phyloP scores from a whole-genome alignment of 768 basidiomycete genomes.

The Tricholoma hemisulphureum region DNA sequence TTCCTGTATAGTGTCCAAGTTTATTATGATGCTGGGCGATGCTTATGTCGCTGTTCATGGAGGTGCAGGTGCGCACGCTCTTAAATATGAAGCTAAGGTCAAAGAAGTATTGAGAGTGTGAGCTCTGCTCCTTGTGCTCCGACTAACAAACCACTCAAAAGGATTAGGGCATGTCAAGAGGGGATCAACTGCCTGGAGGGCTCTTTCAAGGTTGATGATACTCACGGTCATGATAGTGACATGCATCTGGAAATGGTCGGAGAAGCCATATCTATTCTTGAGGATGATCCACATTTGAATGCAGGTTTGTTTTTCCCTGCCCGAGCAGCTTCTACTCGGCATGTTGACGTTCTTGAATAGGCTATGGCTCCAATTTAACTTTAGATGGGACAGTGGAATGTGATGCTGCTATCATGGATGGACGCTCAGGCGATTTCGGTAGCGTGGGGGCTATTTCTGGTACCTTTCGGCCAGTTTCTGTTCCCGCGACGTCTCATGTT shows the following conservation, averaged over 20 bases:
- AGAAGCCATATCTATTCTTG: slow-evolving; percentile 54
- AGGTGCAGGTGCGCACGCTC: slow-evolving; percentile 69
- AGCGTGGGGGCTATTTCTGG: slow-evolving; percentile 74
- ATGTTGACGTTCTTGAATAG: slow-evolving; percentile 29
- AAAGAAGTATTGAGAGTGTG: slow-evolving; percentile 59
- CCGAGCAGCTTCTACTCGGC: not conserved
- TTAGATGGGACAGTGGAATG: slow-evolving; percentile 76
- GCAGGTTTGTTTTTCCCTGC: slow-evolving; percentile 48
- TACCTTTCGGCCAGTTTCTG: slow-evolving; percentile 19
- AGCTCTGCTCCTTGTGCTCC: slow-evolving; percentile 10
- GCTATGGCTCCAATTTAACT: slow-evolving; percentile 78
- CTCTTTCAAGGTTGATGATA: not conserved
- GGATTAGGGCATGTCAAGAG: slow-evolving; percentile 50
- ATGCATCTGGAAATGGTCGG: slow-evolving; percentile 49
- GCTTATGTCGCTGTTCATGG: slow-evolving; percentile 68
- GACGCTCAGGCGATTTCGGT: slow-evolving; percentile 47
- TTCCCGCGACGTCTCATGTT: not conserved
- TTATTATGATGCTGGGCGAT: not conserved
- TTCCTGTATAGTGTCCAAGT: too few species aligned
- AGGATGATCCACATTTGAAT: slow-evolving; percentile 67
- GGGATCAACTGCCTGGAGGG: slow-evolving; percentile 28
- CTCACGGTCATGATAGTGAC: slow-evolving; percentile 4
- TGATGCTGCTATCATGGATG: slow-evolving; percentile 74
- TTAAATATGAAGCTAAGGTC: slow-evolving; percentile 45
- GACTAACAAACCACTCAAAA: not conserved